phyloP scores from a whole-genome alignment of 805 yeast species.

The Wickerhamomyces rabaulensis region DNA sequence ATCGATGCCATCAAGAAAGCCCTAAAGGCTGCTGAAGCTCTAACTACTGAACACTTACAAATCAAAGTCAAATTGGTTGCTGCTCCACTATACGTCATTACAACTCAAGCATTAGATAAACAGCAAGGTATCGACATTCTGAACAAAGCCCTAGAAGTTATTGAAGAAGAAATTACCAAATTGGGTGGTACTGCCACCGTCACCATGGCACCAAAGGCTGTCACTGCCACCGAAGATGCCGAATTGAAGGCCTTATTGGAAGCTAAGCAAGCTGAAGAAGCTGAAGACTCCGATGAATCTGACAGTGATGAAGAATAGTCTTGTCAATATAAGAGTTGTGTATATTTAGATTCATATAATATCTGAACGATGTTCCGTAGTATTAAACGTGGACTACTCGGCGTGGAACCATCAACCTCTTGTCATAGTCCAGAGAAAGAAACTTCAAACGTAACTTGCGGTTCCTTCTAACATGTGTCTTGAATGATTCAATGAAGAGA shows the following conservation, averaged over 20 bases:
- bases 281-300: conserved; percentile 74
- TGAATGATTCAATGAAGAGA: too few relatives aligned
- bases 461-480: too few relatives aligned
- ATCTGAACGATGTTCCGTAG: background rate
- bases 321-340: background rate
- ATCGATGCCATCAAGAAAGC: conserved; percentile 94
- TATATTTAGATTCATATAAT: background rate
- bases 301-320: conserved; percentile 39
- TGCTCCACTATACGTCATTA: conserved; percentile 92
- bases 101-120: conserved; percentile 90
- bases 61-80: conserved; percentile 94
- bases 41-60: conserved; percentile 79
- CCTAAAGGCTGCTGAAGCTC: conserved; percentile 76
- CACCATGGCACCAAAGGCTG: conserved; percentile 98
- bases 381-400: too few relatives aligned
- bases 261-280: conserved; percentile 80
- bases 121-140: conserved; percentile 78
- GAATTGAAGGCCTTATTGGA: conserved; percentile 95
- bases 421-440: too few relatives aligned
- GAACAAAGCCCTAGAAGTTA: conserved; percentile 73
- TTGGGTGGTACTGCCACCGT: conserved; percentile 86
- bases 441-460: too few relatives aligned
- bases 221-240: conserved; percentile 97
- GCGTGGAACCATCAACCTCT: background rate
- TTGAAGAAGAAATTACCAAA: conserved; percentile 61